Evolutionary conservation across 2,329 filamentous ascomycete species (phyloP).

Genomic region (Thermomyces lanuginosus): DNA sequence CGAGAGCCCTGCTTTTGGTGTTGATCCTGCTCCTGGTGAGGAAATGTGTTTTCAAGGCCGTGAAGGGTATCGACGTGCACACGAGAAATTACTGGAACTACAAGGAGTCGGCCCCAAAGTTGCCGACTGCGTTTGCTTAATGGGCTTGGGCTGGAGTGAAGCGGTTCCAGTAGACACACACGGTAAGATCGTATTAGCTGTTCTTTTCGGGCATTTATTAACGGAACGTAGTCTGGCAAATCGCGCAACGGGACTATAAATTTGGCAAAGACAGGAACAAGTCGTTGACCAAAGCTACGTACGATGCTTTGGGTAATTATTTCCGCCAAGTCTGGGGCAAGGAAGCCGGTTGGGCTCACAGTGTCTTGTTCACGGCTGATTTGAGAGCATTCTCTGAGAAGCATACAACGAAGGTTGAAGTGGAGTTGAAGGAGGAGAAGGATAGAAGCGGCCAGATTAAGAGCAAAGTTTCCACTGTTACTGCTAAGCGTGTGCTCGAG

Average conservation of each 20-base stretch:
- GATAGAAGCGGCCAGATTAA: slow-evolving; percentile 15
- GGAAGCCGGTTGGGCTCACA: slow-evolving; percentile 95
- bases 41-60: slow-evolving; percentile 36
- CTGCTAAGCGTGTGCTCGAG: slow-evolving; percentile 12
- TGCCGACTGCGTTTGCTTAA: slow-evolving; percentile 87
- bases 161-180: slow-evolving; percentile 94
- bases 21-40: slow-evolving; percentile 27
- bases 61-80: slow-evolving; percentile 60
- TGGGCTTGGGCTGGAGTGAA: slow-evolving; percentile 92
- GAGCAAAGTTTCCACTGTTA: slow-evolving; percentile 12
- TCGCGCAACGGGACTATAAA: slow-evolving; percentile 87
- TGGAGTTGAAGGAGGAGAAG: slow-evolving; percentile 17
- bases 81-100: slow-evolving; percentile 60
- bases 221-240: slow-evolving; percentile 64
- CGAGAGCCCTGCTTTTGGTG: slow-evolving; percentile 46
- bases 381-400: slow-evolving; percentile 65
- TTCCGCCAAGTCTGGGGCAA: slow-evolving; percentile 82
- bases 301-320: slow-evolving; percentile 77
- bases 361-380: slow-evolving; percentile 88
- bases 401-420: slow-evolving; percentile 25
- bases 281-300: slow-evolving; percentile 73
- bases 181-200: slow-evolving; percentile 23
- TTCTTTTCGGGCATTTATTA: neutral
- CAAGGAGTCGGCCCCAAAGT: slow-evolving; percentile 93
- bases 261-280: slow-evolving; percentile 72